Percentiles rank a stretch among this genome's conserved stretches.
Evolutionary conservation across 2,329 filamentous ascomycete genomes (phyloP).

Genomic region (Trichoderma simmonsii): DNA sequence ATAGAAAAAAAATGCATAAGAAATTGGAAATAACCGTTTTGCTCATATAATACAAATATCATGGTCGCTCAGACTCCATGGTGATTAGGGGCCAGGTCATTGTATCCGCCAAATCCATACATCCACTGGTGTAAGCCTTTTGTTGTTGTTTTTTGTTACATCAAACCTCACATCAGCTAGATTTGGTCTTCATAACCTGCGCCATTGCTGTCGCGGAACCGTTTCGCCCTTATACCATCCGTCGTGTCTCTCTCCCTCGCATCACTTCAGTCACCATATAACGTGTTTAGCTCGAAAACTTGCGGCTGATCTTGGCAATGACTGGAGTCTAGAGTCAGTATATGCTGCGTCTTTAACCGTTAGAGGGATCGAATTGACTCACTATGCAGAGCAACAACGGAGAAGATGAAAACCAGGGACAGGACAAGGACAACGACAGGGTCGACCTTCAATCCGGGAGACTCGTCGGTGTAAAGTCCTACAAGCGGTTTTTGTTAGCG

Average conservation of each 20-base stretch:
- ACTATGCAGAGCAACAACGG: constrained; percentile 96
- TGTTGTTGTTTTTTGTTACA: neutral
- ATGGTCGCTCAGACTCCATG: constrained; percentile 17
- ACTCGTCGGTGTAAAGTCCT: constrained; percentile 98
- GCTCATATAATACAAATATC: constrained; percentile 21
- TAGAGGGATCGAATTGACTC: constrained; percentile 39
- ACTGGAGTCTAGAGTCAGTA: constrained; percentile 52
- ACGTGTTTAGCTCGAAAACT: constrained; percentile 64
- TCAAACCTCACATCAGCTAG: constrained; percentile 1
- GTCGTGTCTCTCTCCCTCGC: neutral
- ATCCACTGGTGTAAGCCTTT: neutral
- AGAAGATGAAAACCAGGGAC: constrained; percentile 97
- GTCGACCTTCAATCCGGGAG: constrained; percentile 94
- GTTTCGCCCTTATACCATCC: constrained; percentile 1
- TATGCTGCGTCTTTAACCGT: neutral
- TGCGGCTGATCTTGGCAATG: constrained; percentile 91
- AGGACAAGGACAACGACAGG: constrained; percentile 95
- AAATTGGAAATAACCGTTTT: constrained; percentile 14
- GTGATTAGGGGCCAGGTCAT: constrained; percentile 13
- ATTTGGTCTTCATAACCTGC: neutral
- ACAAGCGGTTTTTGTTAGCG: neutral
- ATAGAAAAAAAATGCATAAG: neutral
- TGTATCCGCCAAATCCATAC: constrained; percentile 17
- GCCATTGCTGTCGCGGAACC: constrained; percentile 15
- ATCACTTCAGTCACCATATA: neutral